A percentile compares a stretch with the other conserved stretches of the same genome.
Evolutionary conservation across 352 stramenopile species (phyloP).

Genomic region (Globisporangium cystogenes): DNA sequence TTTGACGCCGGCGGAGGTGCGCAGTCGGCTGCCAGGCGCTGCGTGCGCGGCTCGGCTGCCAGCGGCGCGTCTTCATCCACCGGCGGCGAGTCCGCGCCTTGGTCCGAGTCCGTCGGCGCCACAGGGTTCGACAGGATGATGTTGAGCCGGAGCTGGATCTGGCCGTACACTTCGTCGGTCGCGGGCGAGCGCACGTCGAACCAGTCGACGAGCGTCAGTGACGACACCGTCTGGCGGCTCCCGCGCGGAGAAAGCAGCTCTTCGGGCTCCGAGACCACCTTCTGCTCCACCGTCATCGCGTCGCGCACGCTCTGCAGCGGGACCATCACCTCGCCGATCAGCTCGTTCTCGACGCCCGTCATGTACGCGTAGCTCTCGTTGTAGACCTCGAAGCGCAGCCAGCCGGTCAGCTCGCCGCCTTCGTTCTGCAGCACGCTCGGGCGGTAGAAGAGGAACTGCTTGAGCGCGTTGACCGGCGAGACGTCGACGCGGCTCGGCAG

Average conservation of each 20-base stretch:
- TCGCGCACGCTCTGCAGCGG: conserved; percentile 64
- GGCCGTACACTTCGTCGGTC: conserved; percentile 56
- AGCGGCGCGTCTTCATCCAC: neutral
- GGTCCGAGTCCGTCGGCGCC: neutral
- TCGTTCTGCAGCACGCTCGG: conserved; percentile 21
- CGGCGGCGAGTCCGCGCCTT: conserved; percentile 17
- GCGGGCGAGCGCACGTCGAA: conserved; percentile 60
- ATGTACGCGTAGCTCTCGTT: conserved; percentile 79
- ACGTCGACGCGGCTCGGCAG: conserved; percentile 59
- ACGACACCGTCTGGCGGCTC: conserved; percentile 40
- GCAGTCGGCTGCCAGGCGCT: conserved; percentile 34
- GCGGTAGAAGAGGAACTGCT: conserved; percentile 77
- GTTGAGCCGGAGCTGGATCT: conserved; percentile 71
- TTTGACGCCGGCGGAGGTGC: conserved; percentile 29
- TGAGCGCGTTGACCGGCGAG: conserved; percentile 60
- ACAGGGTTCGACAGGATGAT: conserved; percentile 61
- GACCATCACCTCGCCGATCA: conserved; percentile 70
- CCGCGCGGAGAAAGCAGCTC: neutral
- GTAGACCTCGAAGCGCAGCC: conserved; percentile 70
- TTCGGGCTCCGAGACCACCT: conserved; percentile 25
- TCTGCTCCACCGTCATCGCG: conserved; percentile 57
- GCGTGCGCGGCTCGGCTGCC: conserved; percentile 15
- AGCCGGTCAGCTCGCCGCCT: conserved; percentile 39
- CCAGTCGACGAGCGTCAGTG: conserved; percentile 71
- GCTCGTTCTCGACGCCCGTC: conserved; percentile 63